Percentiles rank a stretch among this genome's conserved stretches.
These are phyloP conservation scores for Aureobasidium sp. DNA, from an alignment of 2,329 filamentous ascomycete genomes.

Conservation along the genomic window DNA sequence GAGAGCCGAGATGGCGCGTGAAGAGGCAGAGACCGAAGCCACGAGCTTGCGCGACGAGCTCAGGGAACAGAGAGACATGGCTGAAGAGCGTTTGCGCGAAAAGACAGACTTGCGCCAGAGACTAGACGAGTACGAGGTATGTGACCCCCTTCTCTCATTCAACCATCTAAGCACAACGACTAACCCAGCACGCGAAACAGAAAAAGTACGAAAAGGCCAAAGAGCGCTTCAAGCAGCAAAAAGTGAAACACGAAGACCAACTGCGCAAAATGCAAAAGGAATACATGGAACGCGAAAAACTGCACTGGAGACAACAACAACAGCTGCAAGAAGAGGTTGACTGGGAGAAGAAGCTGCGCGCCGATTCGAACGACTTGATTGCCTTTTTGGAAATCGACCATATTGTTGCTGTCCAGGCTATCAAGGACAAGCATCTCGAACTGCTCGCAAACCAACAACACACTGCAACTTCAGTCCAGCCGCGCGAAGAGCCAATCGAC, in stretches of 20 bases:
- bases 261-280: slow-evolving; percentile 36
- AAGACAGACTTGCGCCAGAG: slow-evolving; percentile 54
- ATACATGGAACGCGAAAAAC: slow-evolving; percentile 56
- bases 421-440: slow-evolving; percentile 29
- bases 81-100: slow-evolving; percentile 59
- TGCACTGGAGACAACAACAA: slow-evolving; percentile 35
- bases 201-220: slow-evolving; percentile 18
- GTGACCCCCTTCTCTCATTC: not conserved
- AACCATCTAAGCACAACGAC: no score
- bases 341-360: slow-evolving; percentile 49
- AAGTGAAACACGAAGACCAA: slow-evolving; percentile 30
- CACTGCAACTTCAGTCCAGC: not conserved
- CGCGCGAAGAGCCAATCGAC: not conserved
- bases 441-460: slow-evolving; percentile 17
- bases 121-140: slow-evolving; percentile 16
- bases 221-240: slow-evolving; percentile 19
- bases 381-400: slow-evolving; percentile 72
- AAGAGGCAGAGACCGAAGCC: slow-evolving; percentile 64
- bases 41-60: slow-evolving; percentile 54
- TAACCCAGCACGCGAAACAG: slow-evolving; percentile 16
- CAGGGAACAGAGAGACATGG: slow-evolving; percentile 47
- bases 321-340: slow-evolving; percentile 59
- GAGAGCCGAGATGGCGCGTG: slow-evolving; percentile 38
- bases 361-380: slow-evolving; percentile 62
- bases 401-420: slow-evolving; percentile 37